Evolutionary conservation across 208 protist genomes (phyloP), one percentile per base, ranked within the genome.

Genomic region (Trypanosoma avium): DNA sequence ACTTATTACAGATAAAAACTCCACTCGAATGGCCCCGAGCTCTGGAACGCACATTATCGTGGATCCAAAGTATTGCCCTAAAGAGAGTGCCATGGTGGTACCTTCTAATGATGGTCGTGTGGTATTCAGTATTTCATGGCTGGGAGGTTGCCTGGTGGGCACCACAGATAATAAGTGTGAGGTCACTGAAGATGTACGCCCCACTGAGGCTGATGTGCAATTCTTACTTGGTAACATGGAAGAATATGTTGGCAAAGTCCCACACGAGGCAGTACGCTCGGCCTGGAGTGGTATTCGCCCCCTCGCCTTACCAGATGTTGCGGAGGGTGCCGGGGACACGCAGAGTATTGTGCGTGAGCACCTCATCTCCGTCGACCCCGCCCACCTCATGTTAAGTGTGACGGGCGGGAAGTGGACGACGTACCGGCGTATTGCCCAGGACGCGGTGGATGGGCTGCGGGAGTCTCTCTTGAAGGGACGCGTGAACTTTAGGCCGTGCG

Each of bases 371-470:
- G 79, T 87, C 2, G 79, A 91, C 55, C 49, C 56, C 33, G n/a
- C 74, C 27, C 61, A 70, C 36, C 86, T 62, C 38, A 82, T 97
- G 35, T 35, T 98, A 10, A 92, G 84, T 58, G 84, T 98, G 24
- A 83, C 83, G 6, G 97, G 97, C 22, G 96, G 97, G 38, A 98
- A 98, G 79, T 98, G 97, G 95, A 98, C 97, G 45, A 98, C 95
- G 30, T 98, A 97, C 79, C 92, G 97, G 60, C 82, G 87, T 64
- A 98, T 98, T 73, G 85, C 92, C 13, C 81, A 98, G 79, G 88
- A 98, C 63, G 78, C 84, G 3, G 81, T 97, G 21, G 82, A 96
- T 73, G 61, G 73, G 17, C 72, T 90, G 2, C 53, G 73, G 19
- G 68, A 61, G 42, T 81, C 77, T 5, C 32, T 93, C 19, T 67